These are phyloP conservation scores for Phylloporus scabripes DNA, from an alignment of 768 basidiomycete species.

Conservation along the genomic window DNA sequence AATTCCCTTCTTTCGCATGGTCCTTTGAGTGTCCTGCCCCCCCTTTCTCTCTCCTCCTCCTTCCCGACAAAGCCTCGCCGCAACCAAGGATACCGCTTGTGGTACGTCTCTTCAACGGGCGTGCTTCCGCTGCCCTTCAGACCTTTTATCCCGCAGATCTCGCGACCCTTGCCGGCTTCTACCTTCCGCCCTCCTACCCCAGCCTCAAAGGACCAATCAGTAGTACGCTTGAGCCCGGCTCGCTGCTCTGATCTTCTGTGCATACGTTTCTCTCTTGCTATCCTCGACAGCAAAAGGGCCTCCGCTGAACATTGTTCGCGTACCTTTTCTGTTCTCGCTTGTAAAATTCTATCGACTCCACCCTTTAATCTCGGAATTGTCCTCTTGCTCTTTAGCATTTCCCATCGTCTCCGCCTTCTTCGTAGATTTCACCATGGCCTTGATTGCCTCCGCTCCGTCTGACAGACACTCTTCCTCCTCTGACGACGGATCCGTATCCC, in stretches of 20 bases:
- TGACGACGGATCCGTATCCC: slow-evolving; percentile 39
- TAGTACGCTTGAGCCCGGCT: slow-evolving; percentile 68
- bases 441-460: slow-evolving; percentile 38
- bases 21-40: slow-evolving; percentile 30
- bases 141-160: slow-evolving; percentile 46
- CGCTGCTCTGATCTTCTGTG: slow-evolving; percentile 42
- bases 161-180: slow-evolving; percentile 93
- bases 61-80: slow-evolving; percentile 42
- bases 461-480: slow-evolving; percentile 38
- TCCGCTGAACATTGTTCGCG: slow-evolving; percentile 45
- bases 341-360: slow-evolving; percentile 24
- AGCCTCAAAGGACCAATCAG: slow-evolving; percentile 36
- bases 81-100: slow-evolving; percentile 51
- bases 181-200: slow-evolving; percentile 40
- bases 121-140: not conserved
- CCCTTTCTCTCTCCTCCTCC: slow-evolving; percentile 26
- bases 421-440: slow-evolving; percentile 27
- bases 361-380: slow-evolving; percentile 15
- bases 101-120: slow-evolving; percentile 23
- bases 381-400: not conserved
- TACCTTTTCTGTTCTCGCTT: slow-evolving; percentile 28
- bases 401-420: slow-evolving; percentile 8
- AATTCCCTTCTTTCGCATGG: slow-evolving; percentile 28
- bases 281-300: slow-evolving; percentile 26
- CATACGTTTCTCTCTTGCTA: slow-evolving; percentile 8